A percentile compares a stretch with the other conserved stretches of the same genome.
Conservation (phyloP, 2,329 filamentous ascomycete genomes). For the Colletotrichum destructivum region DNA sequence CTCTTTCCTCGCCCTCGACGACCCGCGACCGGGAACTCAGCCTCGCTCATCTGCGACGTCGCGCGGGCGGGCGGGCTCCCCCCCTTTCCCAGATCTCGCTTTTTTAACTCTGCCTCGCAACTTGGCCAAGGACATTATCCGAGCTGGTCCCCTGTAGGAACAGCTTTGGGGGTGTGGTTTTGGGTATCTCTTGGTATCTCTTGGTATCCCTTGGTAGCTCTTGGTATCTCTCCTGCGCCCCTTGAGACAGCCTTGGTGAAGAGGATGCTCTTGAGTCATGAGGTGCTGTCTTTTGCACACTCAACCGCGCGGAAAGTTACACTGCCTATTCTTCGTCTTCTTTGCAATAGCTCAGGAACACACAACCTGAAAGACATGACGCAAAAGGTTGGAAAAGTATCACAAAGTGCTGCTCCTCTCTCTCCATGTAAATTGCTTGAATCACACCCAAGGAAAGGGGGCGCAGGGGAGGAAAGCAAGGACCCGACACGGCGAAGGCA, state of each 20-base stretch:
- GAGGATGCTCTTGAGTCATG: not conserved
- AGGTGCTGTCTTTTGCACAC: not conserved
- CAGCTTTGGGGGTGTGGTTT: too few relatives aligned
- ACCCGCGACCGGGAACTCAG: constrained; percentile 18
- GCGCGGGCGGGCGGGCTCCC: not conserved
- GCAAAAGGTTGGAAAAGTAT: not conserved
- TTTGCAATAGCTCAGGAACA: constrained; percentile 5
- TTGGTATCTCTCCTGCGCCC: not conserved
- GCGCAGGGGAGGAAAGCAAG: not conserved
- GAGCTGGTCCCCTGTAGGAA: not conserved
- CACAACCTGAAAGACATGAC: too few relatives aligned
- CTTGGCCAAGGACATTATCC: not conserved
- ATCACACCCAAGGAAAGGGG: not conserved
- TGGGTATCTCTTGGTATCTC: not conserved
- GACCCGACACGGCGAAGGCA: constrained; percentile 25
- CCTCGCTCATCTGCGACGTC: constrained; percentile 35
- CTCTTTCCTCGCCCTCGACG: not conserved
- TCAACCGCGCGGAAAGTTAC: not conserved
- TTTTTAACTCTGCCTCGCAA: not conserved
- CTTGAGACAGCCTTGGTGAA: too few relatives aligned
- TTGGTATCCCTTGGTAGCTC: not conserved
- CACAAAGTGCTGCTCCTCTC: constrained; percentile 1
- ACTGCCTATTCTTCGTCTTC: not conserved
- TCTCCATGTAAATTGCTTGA: constrained; percentile 7
- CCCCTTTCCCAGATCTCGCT: not conserved